These are phyloP conservation scores for Saturnispora besseyi DNA, from an alignment of 805 yeast genomes.

Conservation along the genomic window DNA sequence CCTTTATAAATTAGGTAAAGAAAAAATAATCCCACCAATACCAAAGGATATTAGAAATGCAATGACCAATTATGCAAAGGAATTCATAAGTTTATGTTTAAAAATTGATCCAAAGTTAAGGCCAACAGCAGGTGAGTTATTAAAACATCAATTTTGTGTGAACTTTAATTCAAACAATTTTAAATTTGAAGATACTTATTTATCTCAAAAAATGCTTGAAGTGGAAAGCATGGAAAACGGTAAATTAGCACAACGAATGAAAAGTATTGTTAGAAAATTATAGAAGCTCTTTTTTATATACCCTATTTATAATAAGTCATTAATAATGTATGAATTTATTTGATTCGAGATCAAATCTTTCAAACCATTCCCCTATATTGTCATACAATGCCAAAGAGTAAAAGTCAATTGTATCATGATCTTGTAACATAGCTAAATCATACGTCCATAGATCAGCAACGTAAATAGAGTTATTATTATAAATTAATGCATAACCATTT, in stretches of 20 bases:
- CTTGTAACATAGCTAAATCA: not conserved
- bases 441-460: not conserved
- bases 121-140: constrained; percentile 72
- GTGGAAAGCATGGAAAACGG: constrained; percentile 16
- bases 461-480: not conserved
- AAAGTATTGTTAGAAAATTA: constrained; percentile 13
- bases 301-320: not conserved
- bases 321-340: constrained; percentile 2
- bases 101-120: constrained; percentile 68
- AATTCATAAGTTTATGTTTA: constrained; percentile 71
- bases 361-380: constrained; percentile 4
- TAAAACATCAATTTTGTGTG: constrained; percentile 37
- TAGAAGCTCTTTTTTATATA: not conserved
- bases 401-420: not conserved
- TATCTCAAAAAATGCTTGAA: constrained; percentile 24
- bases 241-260: constrained; percentile 10
- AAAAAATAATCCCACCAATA: constrained; percentile 85
- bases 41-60: constrained; percentile 73
- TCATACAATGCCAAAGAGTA: not conserved
- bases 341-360: not conserved
- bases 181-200: constrained; percentile 23
- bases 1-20: constrained; percentile 74
- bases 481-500: not conserved
- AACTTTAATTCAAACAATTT: constrained; percentile 16
- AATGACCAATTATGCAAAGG: constrained; percentile 56